Evolutionary conservation across 331 rosid genomes (phyloP).

Genomic region (Malus hybrid): DNA sequence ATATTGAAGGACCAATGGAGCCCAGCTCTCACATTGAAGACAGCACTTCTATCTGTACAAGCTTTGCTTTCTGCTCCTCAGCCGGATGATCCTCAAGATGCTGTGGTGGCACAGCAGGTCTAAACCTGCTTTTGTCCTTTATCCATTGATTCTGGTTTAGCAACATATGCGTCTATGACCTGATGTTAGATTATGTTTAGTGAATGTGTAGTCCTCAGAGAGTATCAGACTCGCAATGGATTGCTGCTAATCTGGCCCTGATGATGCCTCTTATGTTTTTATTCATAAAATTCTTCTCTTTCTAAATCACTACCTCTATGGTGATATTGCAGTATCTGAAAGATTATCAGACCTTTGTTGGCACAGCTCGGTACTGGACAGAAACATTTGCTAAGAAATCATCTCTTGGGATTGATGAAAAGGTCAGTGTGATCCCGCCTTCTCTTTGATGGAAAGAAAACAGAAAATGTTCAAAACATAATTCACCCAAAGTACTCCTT

Average conservation of each 20-base stretch:
- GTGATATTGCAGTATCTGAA: constrained; percentile 60
- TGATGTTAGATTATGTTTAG: background rate
- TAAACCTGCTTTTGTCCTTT: constrained; percentile 1
- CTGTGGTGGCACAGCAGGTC: constrained; percentile 97
- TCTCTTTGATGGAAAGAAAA: background rate
- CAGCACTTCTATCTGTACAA: constrained; percentile 95
- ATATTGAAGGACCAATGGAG: constrained; percentile 99
- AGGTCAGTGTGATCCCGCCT: constrained; percentile 33
- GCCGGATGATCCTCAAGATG: constrained; percentile 99
- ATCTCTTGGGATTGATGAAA: constrained; percentile 75
- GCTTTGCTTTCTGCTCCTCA: constrained; percentile 96
- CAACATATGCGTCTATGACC: background rate
- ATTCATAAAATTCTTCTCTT: background rate
- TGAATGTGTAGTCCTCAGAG: background rate
- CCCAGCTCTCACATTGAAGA: constrained; percentile 97
- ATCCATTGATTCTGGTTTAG: background rate
- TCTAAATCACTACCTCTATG: background rate
- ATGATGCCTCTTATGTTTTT: background rate
- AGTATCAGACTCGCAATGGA: background rate
- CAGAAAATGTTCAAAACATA: background rate
- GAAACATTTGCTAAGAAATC: constrained; percentile 84
- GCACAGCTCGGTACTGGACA: constrained; percentile 96
- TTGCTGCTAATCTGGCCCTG: background rate
- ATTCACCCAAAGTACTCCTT: background rate
- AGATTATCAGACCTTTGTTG: constrained; percentile 77